Conservation (phyloP, 2,329 filamentous ascomycete species). For the Talaromyces sp. region DNA sequence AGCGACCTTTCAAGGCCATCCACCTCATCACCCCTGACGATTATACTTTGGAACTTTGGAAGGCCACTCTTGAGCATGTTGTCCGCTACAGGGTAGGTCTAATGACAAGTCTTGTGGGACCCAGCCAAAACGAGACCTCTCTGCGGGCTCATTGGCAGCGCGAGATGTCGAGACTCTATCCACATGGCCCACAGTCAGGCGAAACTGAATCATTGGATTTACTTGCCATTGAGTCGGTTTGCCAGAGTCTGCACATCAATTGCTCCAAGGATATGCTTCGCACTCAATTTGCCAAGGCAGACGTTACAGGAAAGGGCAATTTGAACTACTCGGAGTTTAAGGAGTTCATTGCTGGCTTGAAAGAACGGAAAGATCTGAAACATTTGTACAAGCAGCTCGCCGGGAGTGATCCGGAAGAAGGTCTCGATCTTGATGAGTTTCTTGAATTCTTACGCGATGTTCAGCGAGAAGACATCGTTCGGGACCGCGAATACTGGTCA, state of each 20-base stretch:
- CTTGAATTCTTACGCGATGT: constrained; percentile 66
- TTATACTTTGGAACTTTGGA: constrained; percentile 73
- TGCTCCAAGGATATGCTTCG: constrained; percentile 71
- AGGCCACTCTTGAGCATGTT: constrained; percentile 75
- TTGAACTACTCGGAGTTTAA: constrained; percentile 79
- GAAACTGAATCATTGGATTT: constrained; percentile 72
- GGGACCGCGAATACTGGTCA: constrained; percentile 64
- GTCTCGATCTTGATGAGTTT: constrained; percentile 71
- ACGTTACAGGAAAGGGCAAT: constrained; percentile 59
- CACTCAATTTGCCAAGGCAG: constrained; percentile 69
- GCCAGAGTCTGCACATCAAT: constrained; percentile 87
- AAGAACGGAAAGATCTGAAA: constrained; percentile 76
- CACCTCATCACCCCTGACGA: constrained; percentile 78
- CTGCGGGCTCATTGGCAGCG: constrained; percentile 80
- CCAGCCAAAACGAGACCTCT: constrained; percentile 71
- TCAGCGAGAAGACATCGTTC: constrained; percentile 72
- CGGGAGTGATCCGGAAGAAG: constrained; percentile 53
- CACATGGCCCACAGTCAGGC: constrained; percentile 38
- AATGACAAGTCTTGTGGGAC: constrained; percentile 81
- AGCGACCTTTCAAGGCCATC: constrained; percentile 67
- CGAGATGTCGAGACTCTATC: constrained; percentile 70
- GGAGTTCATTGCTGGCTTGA: constrained; percentile 76
- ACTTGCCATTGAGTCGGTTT: constrained; percentile 73
- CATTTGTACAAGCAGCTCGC: constrained; percentile 65
- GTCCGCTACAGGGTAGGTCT: constrained; percentile 81